Base-by-base conservation (phyloP, 2,329 filamentous ascomycete genomes). In the Camillea tinctor region DNA sequence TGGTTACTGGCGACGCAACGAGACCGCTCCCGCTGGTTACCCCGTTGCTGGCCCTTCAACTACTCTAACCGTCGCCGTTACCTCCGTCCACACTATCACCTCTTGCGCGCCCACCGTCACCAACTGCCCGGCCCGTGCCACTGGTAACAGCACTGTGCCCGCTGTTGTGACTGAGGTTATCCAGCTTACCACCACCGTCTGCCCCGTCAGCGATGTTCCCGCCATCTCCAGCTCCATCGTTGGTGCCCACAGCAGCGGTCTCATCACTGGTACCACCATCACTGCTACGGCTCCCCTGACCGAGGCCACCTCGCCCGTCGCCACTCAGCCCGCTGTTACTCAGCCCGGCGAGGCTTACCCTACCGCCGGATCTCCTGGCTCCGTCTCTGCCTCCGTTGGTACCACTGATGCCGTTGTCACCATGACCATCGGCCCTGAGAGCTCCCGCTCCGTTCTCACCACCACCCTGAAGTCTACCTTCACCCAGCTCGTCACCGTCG, bases 161-260 rank as follows among this genome's bases (percentile, higher is more conserved):
- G 68, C 66, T 36, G 66, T 72, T 4, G 70, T 74, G 40, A 76
- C 75, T 19, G 71, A 75, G 67, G 72, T 74, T 50, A 68, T 76
- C 44, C 69, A 73, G 36, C 62, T 75, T 26, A 76, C 73, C 56
- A 76, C 74, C 17, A 74, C 71, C 17, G 66, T 76, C 54, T 77
- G 74, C 69, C 75, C 75, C 15, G 73, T 75, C 8, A 69, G 71
- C 36, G 73, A 68, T 3, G 70, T 66, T 15, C 63, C 69, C 48
- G 69, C 67, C 26, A 62, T 73, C 55, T 72, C 72, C 17, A 72
- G 68, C 67, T 71, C 71, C 57, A 53, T 73, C 23, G 61, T 73
- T 9, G 67, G 62, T 22, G 71, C 67, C 48, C 70, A 73, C 68
- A 69, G 66, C 70, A 72, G 68, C 26, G 72, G 72, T 48, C 65